Evolutionary conservation across 75 land plant species (phyloP), one percentile per base, ranked within the genome.

Genomic region (Cupressus sempervirens): DNA sequence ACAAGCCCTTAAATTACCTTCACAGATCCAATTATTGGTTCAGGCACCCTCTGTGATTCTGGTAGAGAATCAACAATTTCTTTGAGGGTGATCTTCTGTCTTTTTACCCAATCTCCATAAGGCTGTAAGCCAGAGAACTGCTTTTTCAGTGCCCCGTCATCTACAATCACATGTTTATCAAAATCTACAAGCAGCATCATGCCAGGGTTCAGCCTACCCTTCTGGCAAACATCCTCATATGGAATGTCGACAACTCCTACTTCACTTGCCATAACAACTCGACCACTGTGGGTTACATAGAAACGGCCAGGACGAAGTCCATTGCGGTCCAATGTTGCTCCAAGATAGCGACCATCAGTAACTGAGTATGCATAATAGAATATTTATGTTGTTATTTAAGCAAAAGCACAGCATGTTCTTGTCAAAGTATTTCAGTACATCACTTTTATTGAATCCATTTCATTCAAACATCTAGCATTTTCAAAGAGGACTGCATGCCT

Each of bases 171-270:
- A 87, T 96, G 99, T 18, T 94, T 93, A 54, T 98, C 97, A 91
- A 98, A 98, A 87, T 98, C 99, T 11, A 98, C 99, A 62, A 98
- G 88, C 56, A 96, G 91, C 99, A 98, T 98, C 99, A 98, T 98
- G 34, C 99, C 99, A 86, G 99, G 99, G 87, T 94, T 94, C 5
- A 98, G 95, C 76, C 99, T 91, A 73, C 99, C 99, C 86, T 98
- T 98, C 83, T 87, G 88, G 76, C 84, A 56, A 13, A 98, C 93
- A 91, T 98, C 98, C 82, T 92, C 93, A 46, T 97, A 93, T n/a
- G 97, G 89, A 84, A 98, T 90, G 80, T 98, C 99, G 7, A 98
- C 99, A 5, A 98, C 99, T 41, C 99, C 99, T 53, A 98, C 99
- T 87, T 98, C 99, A 93, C 99, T 98, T 16, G 98, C 99, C 99